Evolutionary conservation across 441 rosid species (phyloP).

Genomic region (Biscutella laevigata): DNA sequence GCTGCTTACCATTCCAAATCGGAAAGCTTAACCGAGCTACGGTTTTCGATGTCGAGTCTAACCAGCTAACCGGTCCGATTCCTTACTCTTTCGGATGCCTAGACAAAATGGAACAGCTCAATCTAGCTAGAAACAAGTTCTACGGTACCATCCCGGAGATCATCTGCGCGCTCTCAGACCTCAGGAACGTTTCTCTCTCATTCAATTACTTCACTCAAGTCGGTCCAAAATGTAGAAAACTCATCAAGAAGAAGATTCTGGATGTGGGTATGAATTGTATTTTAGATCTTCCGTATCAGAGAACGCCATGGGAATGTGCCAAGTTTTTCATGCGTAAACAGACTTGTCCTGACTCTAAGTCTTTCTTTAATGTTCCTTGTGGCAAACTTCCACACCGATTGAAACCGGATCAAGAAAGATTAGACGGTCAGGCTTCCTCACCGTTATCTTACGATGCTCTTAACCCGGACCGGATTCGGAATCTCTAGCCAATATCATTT

Average conservation of each 20-base stretch:
- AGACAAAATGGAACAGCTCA: constrained; percentile 54
- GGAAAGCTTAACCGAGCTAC: constrained; percentile 43
- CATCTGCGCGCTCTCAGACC: constrained; percentile 40
- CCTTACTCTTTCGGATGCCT: constrained; percentile 55
- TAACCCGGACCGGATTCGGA: constrained; percentile 15
- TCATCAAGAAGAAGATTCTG: constrained; percentile 43
- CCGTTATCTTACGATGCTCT: constrained; percentile 13
- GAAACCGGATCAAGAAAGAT: constrained; percentile 15
- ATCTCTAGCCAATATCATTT: constrained; percentile 10
- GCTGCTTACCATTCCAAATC: constrained; percentile 70
- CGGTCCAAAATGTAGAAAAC: constrained; percentile 52
- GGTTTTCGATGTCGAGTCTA: constrained; percentile 51
- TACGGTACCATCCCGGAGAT: constrained; percentile 62
- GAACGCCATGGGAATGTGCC: constrained; percentile 51
- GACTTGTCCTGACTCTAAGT: constrained; percentile 40
- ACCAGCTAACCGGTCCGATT: constrained; percentile 51
- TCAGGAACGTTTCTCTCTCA: constrained; percentile 51
- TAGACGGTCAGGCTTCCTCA: constrained; percentile 2
- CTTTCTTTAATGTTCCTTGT: constrained; percentile 48
- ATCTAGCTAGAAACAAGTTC: constrained; percentile 52
- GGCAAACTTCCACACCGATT: constrained; percentile 11
- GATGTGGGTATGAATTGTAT: constrained; percentile 68
- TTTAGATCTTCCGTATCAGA: constrained; percentile 53
- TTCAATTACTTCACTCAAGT: constrained; percentile 50
- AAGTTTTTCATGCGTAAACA: constrained; percentile 43